Evolutionary conservation across 164 flowering plant genomes (phyloP).

Genomic region (Chimonanthus praecox): DNA sequence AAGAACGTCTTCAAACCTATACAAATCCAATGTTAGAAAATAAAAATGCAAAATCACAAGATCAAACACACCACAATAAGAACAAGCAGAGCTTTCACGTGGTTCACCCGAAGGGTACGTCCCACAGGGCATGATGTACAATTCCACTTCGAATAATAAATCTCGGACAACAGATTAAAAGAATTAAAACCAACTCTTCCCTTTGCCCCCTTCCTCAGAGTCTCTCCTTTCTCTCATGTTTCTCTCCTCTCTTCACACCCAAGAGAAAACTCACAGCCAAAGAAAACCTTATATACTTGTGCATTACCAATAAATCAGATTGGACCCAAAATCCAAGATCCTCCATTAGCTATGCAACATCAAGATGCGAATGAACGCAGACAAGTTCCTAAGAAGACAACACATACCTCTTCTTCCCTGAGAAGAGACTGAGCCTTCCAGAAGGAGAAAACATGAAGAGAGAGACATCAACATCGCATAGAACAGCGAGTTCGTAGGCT

Average conservation of each 20-base stretch:
- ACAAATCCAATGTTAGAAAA: background rate
- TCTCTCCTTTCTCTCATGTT: too few species aligned
- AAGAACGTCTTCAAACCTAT: constrained; percentile 52
- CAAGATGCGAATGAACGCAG: background rate
- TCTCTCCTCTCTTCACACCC: too few species aligned
- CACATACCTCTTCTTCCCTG: constrained; percentile 40
- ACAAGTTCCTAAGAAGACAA: background rate
- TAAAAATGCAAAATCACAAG: background rate
- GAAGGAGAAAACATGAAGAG: constrained; percentile 74
- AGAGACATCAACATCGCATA: constrained; percentile 66
- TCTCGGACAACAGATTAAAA: too few species aligned
- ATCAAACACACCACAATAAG: background rate
- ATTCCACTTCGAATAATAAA: too few species aligned
- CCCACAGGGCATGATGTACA: too few species aligned
- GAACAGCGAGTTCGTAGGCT: constrained; percentile 65
- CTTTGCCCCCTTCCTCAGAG: too few species aligned
- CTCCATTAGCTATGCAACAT: background rate
- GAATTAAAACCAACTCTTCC: too few species aligned
- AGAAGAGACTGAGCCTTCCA: constrained; percentile 45
- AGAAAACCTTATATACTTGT: too few species aligned
- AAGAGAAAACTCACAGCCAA: too few species aligned
- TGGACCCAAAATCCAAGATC: background rate
- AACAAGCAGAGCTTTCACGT: background rate
- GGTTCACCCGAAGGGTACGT: too few species aligned
- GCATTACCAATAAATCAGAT: too few species aligned